Base-by-base conservation (phyloP, 352 stramenopile species). In the Globisporangium heterothallicum region DNA sequence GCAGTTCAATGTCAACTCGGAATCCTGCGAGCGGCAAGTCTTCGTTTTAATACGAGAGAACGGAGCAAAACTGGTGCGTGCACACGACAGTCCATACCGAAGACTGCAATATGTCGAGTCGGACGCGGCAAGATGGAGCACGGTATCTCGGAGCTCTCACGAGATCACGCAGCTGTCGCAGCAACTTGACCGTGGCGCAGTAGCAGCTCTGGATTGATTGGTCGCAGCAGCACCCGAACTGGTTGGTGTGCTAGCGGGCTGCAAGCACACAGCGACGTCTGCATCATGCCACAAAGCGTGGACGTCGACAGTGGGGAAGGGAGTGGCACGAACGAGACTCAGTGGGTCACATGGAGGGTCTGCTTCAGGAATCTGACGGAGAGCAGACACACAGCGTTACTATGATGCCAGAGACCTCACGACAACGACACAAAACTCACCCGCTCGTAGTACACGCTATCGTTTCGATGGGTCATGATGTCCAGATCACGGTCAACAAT, bases 401-500 rank as follows among this genome's bases (percentile, higher is more conserved):
- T 10, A 53, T 42, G 9, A 18, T 25, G 30, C 18, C 26, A 7
- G 21, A n/a, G n/a, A n/a, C n/a, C n/a, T n/a, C n/a, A n/a, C n/a
- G n/a, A n/a, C 30, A 36, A 36, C 2, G 9, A 36, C 19, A 48
- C 7, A 1, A n/a, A 5, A 50, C 63, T 34, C 63, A 85, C 76
- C 59, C 66, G 66, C 53, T 86, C 71, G 50, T 85, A 86, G 48
- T 86, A 88, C 8, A 86, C 74, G 47, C 63, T 79, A 44, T 86
- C 72, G 52, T 88, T 88, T 42, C 78, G 73, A 34, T 78, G 68
- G 0, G 78, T 78, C 41, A 81, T 70, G 44, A 89, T 83, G 50
- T 89, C 73, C 21, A 89, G 32, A 38, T 86, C 75, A 41, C 78
- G 71, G 52, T 82, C 63, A 36, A 89, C 67, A 35, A 89, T 80